Percentiles rank a stretch among this genome's conserved stretches.
These are phyloP conservation scores for Perilla frutescens DNA, from an alignment of 257 asterid genomes.

Conservation along the genomic window DNA sequence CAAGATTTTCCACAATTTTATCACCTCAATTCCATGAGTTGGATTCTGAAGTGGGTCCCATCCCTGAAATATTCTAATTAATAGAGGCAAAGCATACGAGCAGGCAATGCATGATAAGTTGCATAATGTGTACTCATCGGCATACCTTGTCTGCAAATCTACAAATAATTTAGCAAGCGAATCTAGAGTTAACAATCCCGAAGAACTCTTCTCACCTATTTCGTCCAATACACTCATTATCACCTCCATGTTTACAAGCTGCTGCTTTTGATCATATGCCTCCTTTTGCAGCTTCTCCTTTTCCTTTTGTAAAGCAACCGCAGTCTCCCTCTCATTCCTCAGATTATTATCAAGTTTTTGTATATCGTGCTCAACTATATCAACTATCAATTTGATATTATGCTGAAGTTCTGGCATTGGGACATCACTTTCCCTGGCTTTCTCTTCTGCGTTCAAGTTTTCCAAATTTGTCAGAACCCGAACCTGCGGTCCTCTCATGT, in stretches of 20 bases:
- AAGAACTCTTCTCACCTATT: conserved; percentile 62
- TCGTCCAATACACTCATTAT: conserved; percentile 58
- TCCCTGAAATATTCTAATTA: conserved; percentile 82
- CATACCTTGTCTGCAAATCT: conserved; percentile 61
- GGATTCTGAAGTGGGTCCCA: conserved; percentile 98
- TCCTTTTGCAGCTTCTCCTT: conserved; percentile 74
- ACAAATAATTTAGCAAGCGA: conserved; percentile 69
- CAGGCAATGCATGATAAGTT: conserved; percentile 85
- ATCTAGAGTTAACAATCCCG: conserved; percentile 68
- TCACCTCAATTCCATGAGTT: conserved; percentile 69
- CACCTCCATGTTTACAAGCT: conserved; percentile 68
- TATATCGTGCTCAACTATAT: conserved; percentile 75
- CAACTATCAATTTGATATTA: conserved; percentile 76
- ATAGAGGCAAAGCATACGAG: conserved; percentile 81
- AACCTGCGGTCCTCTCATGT: conserved; percentile 97
- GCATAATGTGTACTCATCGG: conserved; percentile 73
- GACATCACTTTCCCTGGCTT: conserved; percentile 68
- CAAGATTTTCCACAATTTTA: conserved; percentile 72
- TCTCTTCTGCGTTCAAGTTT: conserved; percentile 85
- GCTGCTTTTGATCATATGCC: conserved; percentile 65
- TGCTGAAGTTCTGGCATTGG: conserved; percentile 98
- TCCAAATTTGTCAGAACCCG: conserved; percentile 87
- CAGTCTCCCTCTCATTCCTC: conserved; percentile 89
- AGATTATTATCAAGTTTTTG: conserved; percentile 79
- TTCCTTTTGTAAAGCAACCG: conserved; percentile 79